Conservation (phyloP, 495 filamentous ascomycete species). For the Achaetomiella virescens region DNA sequence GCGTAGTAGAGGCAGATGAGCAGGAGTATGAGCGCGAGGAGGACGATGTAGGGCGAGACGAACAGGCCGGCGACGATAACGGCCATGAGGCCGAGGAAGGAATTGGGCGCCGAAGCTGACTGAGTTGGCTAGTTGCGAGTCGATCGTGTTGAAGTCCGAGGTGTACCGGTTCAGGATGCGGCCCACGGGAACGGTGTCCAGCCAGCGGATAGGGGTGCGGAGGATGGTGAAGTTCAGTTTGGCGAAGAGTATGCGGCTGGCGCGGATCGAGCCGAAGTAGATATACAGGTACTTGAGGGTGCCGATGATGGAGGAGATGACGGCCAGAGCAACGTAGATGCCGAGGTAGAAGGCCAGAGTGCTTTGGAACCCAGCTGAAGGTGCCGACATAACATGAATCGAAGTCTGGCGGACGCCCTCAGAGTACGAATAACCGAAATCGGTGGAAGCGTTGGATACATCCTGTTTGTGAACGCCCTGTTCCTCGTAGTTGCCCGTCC, state of each 20-base stretch:
- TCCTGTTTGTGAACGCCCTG: conserved; percentile 15
- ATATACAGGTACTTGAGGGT: conserved; percentile 53
- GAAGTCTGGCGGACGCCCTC: conserved; percentile 35
- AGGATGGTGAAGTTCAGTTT: conserved; percentile 59
- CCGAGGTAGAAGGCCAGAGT: conserved; percentile 57
- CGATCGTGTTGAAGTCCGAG: conserved; percentile 66
- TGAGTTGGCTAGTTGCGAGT: conserved; percentile 57
- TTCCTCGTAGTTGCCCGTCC: conserved; percentile 48
- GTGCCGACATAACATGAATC: conserved; percentile 24
- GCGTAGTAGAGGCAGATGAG: conserved; percentile 52
- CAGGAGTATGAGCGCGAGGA: conserved; percentile 51
- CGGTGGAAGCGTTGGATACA: conserved; percentile 12
- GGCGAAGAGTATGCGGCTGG: conserved; percentile 60
- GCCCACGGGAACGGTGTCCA: conserved; percentile 75
- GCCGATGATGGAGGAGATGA: conserved; percentile 49
- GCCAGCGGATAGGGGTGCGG: conserved; percentile 65
- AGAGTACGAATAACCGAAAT: conserved; percentile 30
- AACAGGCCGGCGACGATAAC: conserved; percentile 55
- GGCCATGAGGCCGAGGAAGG: conserved; percentile 48
- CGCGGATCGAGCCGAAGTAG: conserved; percentile 54
- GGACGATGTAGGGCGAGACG: conserved; percentile 56
- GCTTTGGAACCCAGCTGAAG: conserved; percentile 15
- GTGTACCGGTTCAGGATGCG: conserved; percentile 77
- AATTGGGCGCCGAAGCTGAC: conserved; percentile 50
- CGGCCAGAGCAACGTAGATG: conserved; percentile 58